phyloP scores from a whole-genome alignment of 441 rosid genomes.

The Raphanus hybrid region DNA sequence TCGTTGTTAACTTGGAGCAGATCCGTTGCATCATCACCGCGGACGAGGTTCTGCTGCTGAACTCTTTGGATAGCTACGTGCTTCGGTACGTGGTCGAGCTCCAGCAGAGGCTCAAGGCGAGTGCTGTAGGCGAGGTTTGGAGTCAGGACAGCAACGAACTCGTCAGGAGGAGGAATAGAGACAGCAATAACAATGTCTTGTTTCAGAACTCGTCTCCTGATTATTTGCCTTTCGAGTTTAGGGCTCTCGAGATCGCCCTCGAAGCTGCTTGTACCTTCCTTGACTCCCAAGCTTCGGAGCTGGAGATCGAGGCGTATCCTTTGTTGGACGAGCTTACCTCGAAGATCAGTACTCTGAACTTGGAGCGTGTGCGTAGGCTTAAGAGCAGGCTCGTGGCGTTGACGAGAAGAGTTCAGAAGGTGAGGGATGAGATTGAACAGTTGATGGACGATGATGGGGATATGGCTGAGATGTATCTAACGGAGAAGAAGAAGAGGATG shows the following conservation, averaged over 20 bases:
- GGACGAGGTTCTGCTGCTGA: constrained; percentile 90
- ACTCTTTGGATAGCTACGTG: constrained; percentile 96
- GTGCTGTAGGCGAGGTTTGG: constrained; percentile 77
- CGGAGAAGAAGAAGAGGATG: constrained; percentile 92
- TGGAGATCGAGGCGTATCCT: constrained; percentile 99
- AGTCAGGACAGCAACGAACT: constrained; percentile 58
- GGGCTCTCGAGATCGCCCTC: constrained; percentile 93
- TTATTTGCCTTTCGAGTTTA: constrained; percentile 97
- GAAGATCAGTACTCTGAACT: constrained; percentile 92
- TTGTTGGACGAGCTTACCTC: constrained; percentile 95
- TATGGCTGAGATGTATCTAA: constrained; percentile 99
- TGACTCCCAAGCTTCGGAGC: constrained; percentile 97
- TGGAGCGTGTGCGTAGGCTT: constrained; percentile 91
- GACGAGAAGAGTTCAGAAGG: constrained; percentile 98
- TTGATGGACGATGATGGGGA: constrained; percentile 99
- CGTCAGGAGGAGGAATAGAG: constrained; percentile 53
- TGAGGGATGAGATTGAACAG: constrained; percentile 98
- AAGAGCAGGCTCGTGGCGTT: constrained; percentile 97
- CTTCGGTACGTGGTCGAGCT: constrained; percentile 94
- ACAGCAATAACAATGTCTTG: constrained; percentile 34
- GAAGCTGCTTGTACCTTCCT: constrained; percentile 98
- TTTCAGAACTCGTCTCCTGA: constrained; percentile 83
- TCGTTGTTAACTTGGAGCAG: constrained; percentile 96
- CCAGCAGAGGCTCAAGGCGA: constrained; percentile 72
- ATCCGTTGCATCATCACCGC: constrained; percentile 96